Base-by-base conservation (phyloP, 176 grass and related monocot species). In the Cenchrus purpureus region DNA sequence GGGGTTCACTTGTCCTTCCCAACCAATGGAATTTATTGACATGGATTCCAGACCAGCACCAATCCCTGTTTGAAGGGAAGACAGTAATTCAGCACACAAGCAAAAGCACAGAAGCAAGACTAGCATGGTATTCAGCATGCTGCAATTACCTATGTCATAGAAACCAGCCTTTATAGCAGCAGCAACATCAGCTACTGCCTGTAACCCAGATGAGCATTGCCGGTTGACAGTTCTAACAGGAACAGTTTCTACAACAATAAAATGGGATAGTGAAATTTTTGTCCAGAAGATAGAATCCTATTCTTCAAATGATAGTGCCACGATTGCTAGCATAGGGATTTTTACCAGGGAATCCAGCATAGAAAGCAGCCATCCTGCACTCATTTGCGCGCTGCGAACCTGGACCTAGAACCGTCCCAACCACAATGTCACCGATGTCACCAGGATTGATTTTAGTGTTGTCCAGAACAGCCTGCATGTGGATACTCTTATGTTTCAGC, bases 261-360 rank as follows among this genome's bases (percentile, higher is more conserved):
- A 56, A 74, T 78, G 12, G 14, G 3, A 58, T 32, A 74, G 68
- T 67, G 37, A 44, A 87, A 76, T 51, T 51, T 49, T 12, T 81
- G 43, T 45, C n/a, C 49, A 83, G 60, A 62, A 37, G 14, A 53
- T 54, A 37, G 37, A 70, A 72, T 15, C 14, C 6, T 43, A 10
- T 20, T 13, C 2, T 78, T 58, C 53, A 25, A 22, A 52, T 1
- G 34, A 62, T 9, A 9, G 11, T 58, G 56, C 20, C 68, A 68
- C 46, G 19, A 57, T 50, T 58, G 48, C 12, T 53, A 82, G 65
- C 8, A 49, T 17, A 3, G 28, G 6, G 28, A 50, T 44, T 96
- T 96, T 96, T 96, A 96, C 97, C 97, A 79, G 97, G 97, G 85
- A 99, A 84, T 84, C 97, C 97, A 77, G 97, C 93, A 65, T 94